Base-by-base conservation (phyloP, 2,329 filamentous ascomycete genomes). In the Amylocarpus encephaloides region DNA sequence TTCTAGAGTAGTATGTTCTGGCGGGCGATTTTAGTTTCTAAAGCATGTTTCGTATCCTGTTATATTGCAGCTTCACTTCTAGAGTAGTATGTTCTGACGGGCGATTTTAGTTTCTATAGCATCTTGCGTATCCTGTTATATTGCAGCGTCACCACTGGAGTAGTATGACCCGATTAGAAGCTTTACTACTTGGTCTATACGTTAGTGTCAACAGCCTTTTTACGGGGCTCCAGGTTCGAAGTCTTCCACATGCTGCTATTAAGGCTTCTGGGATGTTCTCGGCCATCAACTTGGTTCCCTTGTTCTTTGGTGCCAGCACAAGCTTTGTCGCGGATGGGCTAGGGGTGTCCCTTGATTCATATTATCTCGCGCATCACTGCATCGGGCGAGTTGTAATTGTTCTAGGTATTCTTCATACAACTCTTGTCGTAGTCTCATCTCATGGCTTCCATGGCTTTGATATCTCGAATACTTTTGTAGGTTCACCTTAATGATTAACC, bases 351-450 rank as follows among this genome's bases (percentile, higher is more conserved):
- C 44, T 57, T 9, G 42, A 57, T 34, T 44, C 39, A 15, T 56
- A 56, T 41, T 52, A 58, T 34, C 34, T 57, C 13, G 40, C 39
- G 13, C 46, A 61, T 48, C 49, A 56, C 30, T 60, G 53, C 54
- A 50, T 60, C 40, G 56, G 54, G 11, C 16, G 49, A 13, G 36
- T 61, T 5, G 49, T 50, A 1, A 40, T 58, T 47, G 11, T 49
- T 5, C 41, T 59, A 50, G 50, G 41, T 15, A 29, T 59, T 36
- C 32, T 51, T 10, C 49, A 60, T 39, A 30, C 43, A 6, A 7
- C n/a, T 6, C 42, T 60, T 13, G 48, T 46, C 18, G 42, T 49
- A 13, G 35, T 30, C 29, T 45, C 16, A 2, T 26, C 22, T 26
- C 22, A 7, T 7, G 7, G 22, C 22, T 26, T 26, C 22, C 22